phyloP scores from a whole-genome alignment of 176 grass and related monocot genomes.

The Hordeum marinum region DNA sequence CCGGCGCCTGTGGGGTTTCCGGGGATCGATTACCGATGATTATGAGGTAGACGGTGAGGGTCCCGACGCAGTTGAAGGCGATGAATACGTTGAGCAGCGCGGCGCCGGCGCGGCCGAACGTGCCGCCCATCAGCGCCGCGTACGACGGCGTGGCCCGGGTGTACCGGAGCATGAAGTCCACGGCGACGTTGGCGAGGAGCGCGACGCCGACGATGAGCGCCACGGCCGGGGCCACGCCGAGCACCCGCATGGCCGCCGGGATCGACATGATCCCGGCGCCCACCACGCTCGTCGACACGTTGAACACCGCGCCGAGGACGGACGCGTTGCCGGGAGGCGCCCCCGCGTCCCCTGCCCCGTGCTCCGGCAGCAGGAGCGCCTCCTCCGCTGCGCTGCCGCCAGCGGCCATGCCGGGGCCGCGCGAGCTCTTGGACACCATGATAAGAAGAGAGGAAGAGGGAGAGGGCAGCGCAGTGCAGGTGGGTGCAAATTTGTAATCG shows the following conservation, averaged over 20 bases:
- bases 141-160: slow-evolving; percentile 49
- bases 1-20: not conserved
- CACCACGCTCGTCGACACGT: slow-evolving; percentile 76
- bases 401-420: not conserved
- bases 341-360: not conserved
- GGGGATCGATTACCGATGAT: slow-evolving; percentile 44
- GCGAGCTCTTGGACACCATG: slow-evolving; percentile 22
- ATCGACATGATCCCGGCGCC: slow-evolving; percentile 95
- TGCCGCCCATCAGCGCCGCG: slow-evolving; percentile 56
- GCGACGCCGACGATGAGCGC: slow-evolving; percentile 45
- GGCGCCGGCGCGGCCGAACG: slow-evolving; percentile 57
- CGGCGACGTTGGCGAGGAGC: slow-evolving; percentile 43
- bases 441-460: not conserved
- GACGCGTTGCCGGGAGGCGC: slow-evolving; percentile 7
- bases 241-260: slow-evolving; percentile 70
- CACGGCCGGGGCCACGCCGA: slow-evolving; percentile 60
- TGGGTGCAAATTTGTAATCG: slow-evolving; percentile 1
- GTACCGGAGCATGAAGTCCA: slow-evolving; percentile 64
- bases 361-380: not conserved
- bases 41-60: slow-evolving; percentile 66
- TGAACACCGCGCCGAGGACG: slow-evolving; percentile 73
- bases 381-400: not conserved
- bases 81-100: slow-evolving; percentile 49
- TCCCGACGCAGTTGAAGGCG: slow-evolving; percentile 48
- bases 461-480: not conserved